Evolutionary conservation across 2,329 filamentous ascomycete genomes (phyloP).

Genomic region (Fusarium burgessii): DNA sequence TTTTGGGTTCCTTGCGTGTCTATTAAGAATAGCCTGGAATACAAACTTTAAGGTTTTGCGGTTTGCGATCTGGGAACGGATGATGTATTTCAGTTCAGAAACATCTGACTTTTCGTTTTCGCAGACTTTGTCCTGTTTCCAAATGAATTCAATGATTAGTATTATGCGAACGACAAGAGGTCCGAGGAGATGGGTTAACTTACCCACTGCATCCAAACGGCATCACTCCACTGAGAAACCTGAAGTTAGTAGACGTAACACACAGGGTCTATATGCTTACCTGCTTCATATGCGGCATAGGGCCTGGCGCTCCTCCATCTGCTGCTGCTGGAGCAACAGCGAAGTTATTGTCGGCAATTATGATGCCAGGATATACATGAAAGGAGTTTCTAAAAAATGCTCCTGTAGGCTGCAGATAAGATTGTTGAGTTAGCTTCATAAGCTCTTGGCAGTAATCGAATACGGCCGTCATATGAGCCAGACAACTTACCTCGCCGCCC

Average conservation of each 20-base stretch:
- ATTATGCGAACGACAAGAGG: too few relatives aligned
- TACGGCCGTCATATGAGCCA: too few relatives aligned
- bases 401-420: neutral
- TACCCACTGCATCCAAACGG: conserved; percentile 19
- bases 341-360: conserved; percentile 11
- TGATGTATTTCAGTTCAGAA: conserved; percentile 9
- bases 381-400: conserved; percentile 4
- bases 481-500: neutral
- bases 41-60: neutral
- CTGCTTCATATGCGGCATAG: neutral
- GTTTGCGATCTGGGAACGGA: conserved; percentile 5
- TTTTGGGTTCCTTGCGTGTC: neutral
- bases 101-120: neutral
- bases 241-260: neutral
- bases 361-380: neutral
- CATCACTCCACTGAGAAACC: conserved; percentile 11
- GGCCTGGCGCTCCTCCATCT: neutral
- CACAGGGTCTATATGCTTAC: neutral
- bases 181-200: neutral
- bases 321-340: neutral
- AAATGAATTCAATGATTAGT: too few relatives aligned
- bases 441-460: neutral
- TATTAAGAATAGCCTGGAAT: conserved; percentile 9
- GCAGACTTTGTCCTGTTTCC: neutral
- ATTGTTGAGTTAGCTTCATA: neutral